These are phyloP conservation scores for Cercospora sp. DNA, from an alignment of 2,329 filamentous ascomycete genomes.

Conservation along the genomic window DNA sequence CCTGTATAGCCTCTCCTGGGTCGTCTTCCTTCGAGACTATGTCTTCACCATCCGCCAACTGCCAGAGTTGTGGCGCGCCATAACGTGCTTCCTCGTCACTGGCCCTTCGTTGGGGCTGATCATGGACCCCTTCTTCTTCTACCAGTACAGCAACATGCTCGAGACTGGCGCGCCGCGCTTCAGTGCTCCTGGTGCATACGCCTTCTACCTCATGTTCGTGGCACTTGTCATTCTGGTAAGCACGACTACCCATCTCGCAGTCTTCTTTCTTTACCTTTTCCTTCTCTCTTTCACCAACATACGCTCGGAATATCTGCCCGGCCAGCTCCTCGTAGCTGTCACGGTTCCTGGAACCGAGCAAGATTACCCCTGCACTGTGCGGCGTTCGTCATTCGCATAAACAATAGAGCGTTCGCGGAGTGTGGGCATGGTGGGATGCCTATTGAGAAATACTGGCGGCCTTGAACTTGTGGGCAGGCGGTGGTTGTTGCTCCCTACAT, in stretches of 20 bases:
- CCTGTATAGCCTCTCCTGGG: constrained; percentile 53
- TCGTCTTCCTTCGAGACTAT: constrained; percentile 55
- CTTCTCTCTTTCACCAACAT: constrained; percentile 36
- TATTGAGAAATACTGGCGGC: constrained; percentile 55
- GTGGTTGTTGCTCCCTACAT: constrained; percentile 70
- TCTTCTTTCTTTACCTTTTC: constrained; percentile 25
- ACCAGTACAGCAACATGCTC: constrained; percentile 72
- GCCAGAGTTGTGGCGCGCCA: constrained; percentile 61
- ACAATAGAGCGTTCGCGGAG: constrained; percentile 46
- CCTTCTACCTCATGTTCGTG: constrained; percentile 78
- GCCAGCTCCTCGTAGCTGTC: constrained; percentile 52
- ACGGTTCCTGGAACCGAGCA: constrained; percentile 58
- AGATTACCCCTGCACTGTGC: constrained; percentile 54
- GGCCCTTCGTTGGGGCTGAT: constrained; percentile 59
- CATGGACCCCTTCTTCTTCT: constrained; percentile 76
- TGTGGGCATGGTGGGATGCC: constrained; percentile 55
- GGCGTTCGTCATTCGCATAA: constrained; percentile 55
- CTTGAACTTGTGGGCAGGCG: constrained; percentile 52
- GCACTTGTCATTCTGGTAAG: constrained; percentile 75
- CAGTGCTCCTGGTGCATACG: constrained; percentile 71
- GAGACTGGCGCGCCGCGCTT: constrained; percentile 74
- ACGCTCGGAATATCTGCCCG: constrained; percentile 61
- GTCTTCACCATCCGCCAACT: constrained; percentile 54
- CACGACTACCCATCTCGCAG: constrained; percentile 6
- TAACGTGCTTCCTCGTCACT: constrained; percentile 61